Percentiles rank a stretch among this genome's conserved stretches.
Evolutionary conservation across 257 asterid species (phyloP).

Genomic region (Fraxinus excelsior): DNA sequence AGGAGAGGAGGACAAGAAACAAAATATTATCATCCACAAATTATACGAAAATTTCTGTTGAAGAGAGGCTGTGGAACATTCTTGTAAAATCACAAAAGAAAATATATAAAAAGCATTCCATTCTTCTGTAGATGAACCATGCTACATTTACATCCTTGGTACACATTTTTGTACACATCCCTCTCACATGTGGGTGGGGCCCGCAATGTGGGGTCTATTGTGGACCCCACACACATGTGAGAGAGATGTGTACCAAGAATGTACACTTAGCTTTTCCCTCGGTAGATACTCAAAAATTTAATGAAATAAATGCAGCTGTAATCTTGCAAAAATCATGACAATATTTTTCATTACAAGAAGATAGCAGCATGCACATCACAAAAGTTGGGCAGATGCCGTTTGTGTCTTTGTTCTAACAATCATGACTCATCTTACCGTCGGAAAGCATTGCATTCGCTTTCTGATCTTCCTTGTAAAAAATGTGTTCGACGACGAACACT

Average conservation of each 20-base stretch:
- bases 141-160: too few relatives aligned
- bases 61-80: too few relatives aligned
- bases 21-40: not conserved
- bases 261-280: too few relatives aligned
- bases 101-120: too few relatives aligned
- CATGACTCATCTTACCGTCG: conserved; percentile 39
- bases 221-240: too few relatives aligned
- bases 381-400: not conserved
- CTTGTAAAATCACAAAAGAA: not conserved
- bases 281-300: too few relatives aligned
- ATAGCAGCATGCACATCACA: not conserved
- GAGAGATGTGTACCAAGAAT: too few relatives aligned
- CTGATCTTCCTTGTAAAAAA: conserved; percentile 71
- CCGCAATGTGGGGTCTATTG: too few relatives aligned
- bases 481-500: conserved; percentile 89
- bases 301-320: not conserved
- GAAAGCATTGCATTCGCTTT: conserved; percentile 76
- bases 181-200: too few relatives aligned
- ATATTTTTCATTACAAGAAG: not conserved
- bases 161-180: too few relatives aligned
- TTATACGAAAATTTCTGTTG: not conserved
- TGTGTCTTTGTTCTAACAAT: conserved; percentile 3
- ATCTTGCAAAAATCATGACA: not conserved
- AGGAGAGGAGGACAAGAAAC: too few relatives aligned
- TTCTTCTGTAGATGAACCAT: too few relatives aligned